Percentiles rank a stretch among this genome's conserved stretches.
Conservation (phyloP, 441 rosid genomes). For the Adansonia madagascariensis region DNA sequence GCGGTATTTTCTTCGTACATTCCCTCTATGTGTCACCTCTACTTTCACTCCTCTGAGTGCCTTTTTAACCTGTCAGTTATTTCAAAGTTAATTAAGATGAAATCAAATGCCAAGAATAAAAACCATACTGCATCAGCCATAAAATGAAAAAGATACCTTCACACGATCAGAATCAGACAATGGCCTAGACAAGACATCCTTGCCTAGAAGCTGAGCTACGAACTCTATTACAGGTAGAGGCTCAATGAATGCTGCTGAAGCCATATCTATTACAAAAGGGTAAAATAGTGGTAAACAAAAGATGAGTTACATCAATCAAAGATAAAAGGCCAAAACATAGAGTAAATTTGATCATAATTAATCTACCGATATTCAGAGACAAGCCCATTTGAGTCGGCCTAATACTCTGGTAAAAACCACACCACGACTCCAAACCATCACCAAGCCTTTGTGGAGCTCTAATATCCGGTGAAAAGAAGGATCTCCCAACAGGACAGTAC, state of each 20-base stretch:
- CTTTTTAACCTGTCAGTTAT: constrained; percentile 67
- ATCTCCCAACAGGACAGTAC: constrained; percentile 85
- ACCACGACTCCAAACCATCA: constrained; percentile 98
- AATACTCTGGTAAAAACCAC: constrained; percentile 96
- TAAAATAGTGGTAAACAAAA: not conserved
- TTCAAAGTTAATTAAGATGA: constrained; percentile 23
- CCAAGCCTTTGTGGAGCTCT: constrained; percentile 82
- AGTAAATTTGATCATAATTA: not conserved
- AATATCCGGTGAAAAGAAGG: constrained; percentile 86
- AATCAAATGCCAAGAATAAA: constrained; percentile 22
- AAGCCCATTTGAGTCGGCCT: constrained; percentile 98
- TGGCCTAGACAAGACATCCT: constrained; percentile 76
- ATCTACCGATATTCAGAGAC: constrained; percentile 84
- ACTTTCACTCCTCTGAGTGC: constrained; percentile 97
- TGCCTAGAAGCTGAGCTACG: constrained; percentile 89
- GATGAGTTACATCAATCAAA: not conserved
- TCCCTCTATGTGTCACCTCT: constrained; percentile 94
- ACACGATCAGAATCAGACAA: constrained; percentile 92
- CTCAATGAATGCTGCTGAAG: constrained; percentile 96
- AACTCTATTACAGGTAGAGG: constrained; percentile 94
- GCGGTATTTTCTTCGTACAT: constrained; percentile 88
- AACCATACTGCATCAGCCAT: not conserved
- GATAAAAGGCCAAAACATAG: not conserved
- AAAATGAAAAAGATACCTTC: constrained; percentile 55
- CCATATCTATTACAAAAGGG: constrained; percentile 64